These are phyloP conservation scores for Vanrija humicola DNA, from an alignment of 1,284 basidiomycete genomes.

Conservation along the genomic window DNA sequence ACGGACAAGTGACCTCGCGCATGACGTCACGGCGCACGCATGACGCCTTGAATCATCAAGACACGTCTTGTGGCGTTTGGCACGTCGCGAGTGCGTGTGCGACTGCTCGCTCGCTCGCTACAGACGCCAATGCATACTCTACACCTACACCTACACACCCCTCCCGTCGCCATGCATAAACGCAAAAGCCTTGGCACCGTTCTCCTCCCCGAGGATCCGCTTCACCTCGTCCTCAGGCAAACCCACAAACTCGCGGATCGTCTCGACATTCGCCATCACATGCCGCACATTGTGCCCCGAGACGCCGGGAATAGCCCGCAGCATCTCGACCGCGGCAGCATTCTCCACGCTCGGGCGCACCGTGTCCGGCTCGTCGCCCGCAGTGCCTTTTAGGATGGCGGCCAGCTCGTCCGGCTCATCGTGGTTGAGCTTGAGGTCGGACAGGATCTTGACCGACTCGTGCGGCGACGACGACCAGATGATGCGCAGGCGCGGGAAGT, in stretches of 20 bases:
- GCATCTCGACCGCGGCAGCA: conserved; percentile 47
- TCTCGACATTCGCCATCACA: conserved; percentile 74
- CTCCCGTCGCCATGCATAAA: conserved; percentile 69
- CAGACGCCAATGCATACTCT: background rate
- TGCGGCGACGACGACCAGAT: conserved; percentile 97
- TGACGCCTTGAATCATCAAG: too few relatives aligned
- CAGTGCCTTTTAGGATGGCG: conserved; percentile 71
- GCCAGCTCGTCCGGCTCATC: conserved; percentile 74
- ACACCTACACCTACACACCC: background rate
- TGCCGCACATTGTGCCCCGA: conserved; percentile 79
- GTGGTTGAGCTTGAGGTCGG: conserved; percentile 80
- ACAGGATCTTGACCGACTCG: conserved; percentile 86
- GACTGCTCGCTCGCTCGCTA: too few relatives aligned
- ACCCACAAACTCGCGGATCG: conserved; percentile 71
- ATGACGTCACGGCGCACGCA: too few relatives aligned
- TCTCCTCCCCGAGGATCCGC: conserved; percentile 74
- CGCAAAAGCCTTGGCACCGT: conserved; percentile 70
- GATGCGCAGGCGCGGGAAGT: conserved; percentile 86
- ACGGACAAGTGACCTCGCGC: too few relatives aligned
- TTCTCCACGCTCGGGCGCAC: conserved; percentile 36
- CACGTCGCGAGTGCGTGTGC: too few relatives aligned
- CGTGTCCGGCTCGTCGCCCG: conserved; percentile 17
- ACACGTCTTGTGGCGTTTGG: too few relatives aligned
- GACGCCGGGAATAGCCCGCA: conserved; percentile 59
- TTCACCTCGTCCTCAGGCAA: conserved; percentile 63